Evolutionary conservation across 805 yeast species (phyloP).

Genomic region (Suhomyces faveliae): DNA sequence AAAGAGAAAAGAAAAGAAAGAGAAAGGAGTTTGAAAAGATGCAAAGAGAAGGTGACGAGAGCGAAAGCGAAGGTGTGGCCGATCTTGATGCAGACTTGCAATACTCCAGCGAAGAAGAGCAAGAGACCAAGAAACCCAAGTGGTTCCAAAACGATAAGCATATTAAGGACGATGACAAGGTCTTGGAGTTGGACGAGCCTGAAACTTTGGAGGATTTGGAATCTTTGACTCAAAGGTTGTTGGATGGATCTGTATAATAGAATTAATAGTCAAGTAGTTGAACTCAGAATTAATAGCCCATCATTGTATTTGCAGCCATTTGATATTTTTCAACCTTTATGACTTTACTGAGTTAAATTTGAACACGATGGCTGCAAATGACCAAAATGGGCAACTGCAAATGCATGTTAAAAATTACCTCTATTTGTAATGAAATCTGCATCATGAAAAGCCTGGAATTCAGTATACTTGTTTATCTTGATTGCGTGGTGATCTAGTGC

Average conservation of each 20-base stretch:
- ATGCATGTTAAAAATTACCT: too few relatives aligned
- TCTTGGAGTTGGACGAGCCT: constrained; percentile 82
- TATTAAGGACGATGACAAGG: constrained; percentile 26
- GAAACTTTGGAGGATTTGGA: constrained; percentile 92
- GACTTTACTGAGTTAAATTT: too few relatives aligned
- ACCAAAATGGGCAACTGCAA: too few relatives aligned
- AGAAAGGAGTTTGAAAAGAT: constrained; percentile 75
- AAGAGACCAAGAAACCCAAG: constrained; percentile 42
- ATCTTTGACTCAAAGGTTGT: constrained; percentile 65
- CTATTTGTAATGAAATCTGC: too few relatives aligned
- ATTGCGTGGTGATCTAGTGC: too few relatives aligned
- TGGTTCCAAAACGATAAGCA: constrained; percentile 46
- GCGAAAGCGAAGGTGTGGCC: constrained; percentile 31
- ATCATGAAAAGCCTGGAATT: too few relatives aligned
- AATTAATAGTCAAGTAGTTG: not conserved
- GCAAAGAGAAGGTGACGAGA: constrained; percentile 41
- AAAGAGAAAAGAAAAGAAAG: constrained; percentile 83
- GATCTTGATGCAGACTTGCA: constrained; percentile 51
- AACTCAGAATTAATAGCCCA: too few relatives aligned
- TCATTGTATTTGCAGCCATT: too few relatives aligned
- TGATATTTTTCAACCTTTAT: too few relatives aligned
- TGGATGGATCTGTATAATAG: constrained; percentile 13
- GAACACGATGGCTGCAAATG: too few relatives aligned
- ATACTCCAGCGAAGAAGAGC: constrained; percentile 28
- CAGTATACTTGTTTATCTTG: too few relatives aligned